These are phyloP conservation scores for Solanum pimpinellifolium DNA, from an alignment of 257 asterid genomes.

Conservation along the genomic window DNA sequence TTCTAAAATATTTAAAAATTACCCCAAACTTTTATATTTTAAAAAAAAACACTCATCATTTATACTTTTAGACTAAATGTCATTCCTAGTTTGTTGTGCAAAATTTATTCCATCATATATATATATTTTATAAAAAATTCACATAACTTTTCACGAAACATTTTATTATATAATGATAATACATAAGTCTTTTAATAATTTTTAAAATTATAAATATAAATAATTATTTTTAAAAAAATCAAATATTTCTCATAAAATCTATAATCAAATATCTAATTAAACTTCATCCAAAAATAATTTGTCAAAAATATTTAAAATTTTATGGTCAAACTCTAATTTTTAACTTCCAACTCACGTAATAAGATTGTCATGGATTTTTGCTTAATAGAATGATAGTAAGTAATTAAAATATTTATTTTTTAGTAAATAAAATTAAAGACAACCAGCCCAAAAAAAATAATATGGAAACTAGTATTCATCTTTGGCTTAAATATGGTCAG, in stretches of 20 bases:
- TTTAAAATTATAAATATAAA: no score
- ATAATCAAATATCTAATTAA: not conserved
- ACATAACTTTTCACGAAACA: not conserved
- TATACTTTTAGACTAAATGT: no score
- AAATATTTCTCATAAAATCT: not conserved
- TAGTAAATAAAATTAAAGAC: not conserved
- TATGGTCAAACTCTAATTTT: no score
- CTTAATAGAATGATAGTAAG: not conserved
- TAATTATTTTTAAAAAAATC: no score
- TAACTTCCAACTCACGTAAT: not conserved
- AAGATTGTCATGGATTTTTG: not conserved
- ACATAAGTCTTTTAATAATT: not conserved
- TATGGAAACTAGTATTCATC: not conserved
- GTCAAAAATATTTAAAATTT: no score
- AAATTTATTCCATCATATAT: no score
- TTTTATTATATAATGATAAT: no score
- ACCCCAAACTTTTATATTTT: no score
- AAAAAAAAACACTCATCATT: no score
- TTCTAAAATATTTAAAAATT: no score
- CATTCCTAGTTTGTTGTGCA: no score
- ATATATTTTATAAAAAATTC: no score
- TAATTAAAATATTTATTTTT: not conserved
- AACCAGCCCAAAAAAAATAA: not conserved
- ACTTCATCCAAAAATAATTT: not conserved
- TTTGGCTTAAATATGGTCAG: not conserved